These are phyloP conservation scores for Rhododendron vialii DNA, from an alignment of 148 eudicot genomes.

Conservation along the genomic window DNA sequence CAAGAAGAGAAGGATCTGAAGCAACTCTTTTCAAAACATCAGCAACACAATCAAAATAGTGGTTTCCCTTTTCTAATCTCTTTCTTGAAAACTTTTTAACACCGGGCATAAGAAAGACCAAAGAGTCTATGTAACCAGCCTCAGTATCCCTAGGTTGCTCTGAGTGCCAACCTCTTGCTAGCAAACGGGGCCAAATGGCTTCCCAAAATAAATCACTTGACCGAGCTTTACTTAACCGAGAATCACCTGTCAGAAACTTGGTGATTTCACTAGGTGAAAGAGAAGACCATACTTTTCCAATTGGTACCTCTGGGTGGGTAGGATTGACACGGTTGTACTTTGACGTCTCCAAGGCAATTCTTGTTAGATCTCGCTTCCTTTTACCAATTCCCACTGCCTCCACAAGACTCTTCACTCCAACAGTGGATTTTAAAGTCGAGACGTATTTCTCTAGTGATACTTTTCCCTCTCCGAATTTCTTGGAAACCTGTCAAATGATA, in stretches of 20 bases:
- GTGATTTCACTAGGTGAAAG: constrained; percentile 62
- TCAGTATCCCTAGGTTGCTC: constrained; percentile 52
- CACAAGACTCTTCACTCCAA: constrained; percentile 55
- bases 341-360: constrained; percentile 39
- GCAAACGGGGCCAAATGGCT: constrained; percentile 95
- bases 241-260: constrained; percentile 63
- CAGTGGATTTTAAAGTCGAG: constrained; percentile 47
- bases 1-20: constrained; percentile 55
- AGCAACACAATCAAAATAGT: constrained; percentile 66
- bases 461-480: constrained; percentile 54
- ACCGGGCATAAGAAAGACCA: constrained; percentile 83
- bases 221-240: constrained; percentile 71
- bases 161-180: constrained; percentile 92
- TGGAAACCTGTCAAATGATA: constrained; percentile 50
- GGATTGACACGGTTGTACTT: constrained; percentile 31
- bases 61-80: constrained; percentile 59
- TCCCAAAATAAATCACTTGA: constrained; percentile 93
- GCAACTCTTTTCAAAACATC: constrained; percentile 70
- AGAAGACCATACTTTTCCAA: constrained; percentile 65
- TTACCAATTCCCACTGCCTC: constrained; percentile 73
- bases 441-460: constrained; percentile 49
- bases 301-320: constrained; percentile 45
- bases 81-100: constrained; percentile 69
- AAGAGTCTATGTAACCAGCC: constrained; percentile 33
- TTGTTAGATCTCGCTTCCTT: constrained; percentile 68